Conservation (phyloP, 2,329 filamentous ascomycete species). For the Trichoderma brevicompactum region DNA sequence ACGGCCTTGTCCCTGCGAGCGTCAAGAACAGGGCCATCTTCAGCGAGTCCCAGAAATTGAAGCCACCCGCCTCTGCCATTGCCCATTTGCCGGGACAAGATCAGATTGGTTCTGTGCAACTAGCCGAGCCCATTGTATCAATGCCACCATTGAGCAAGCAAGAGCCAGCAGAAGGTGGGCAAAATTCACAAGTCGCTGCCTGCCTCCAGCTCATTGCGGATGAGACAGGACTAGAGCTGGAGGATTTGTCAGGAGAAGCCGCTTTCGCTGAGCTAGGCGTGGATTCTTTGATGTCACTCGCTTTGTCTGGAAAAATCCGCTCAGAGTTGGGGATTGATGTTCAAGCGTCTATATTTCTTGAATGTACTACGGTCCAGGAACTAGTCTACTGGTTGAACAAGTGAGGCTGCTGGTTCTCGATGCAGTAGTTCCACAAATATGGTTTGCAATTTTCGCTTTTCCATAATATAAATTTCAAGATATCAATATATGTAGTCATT, state of each 20-base stretch:
- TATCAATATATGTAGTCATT: too few relatives aligned
- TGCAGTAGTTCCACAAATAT: too few relatives aligned
- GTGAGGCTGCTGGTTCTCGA: not conserved
- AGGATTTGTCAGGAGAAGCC: slow-evolving; percentile 60
- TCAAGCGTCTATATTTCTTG: slow-evolving; percentile 29
- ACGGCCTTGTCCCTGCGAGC: not conserved
- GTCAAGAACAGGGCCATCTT: not conserved
- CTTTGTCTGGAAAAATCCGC: slow-evolving; percentile 24
- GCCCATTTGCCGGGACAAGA: not conserved
- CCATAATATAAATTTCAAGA: too few relatives aligned
- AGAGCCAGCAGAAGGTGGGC: not conserved
- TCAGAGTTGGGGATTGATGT: slow-evolving; percentile 28
- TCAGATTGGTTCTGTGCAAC: not conserved
- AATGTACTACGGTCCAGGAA: slow-evolving; percentile 28
- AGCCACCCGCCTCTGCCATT: not conserved
- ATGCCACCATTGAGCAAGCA: not conserved
- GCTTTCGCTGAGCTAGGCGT: slow-evolving; percentile 61
- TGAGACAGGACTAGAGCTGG: slow-evolving; percentile 57
- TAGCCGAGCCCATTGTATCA: not conserved
- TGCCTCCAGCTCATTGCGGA: slow-evolving; percentile 50
- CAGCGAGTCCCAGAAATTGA: not conserved
- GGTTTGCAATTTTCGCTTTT: too few relatives aligned
- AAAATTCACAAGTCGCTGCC: not conserved
- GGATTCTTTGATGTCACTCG: slow-evolving; percentile 62
- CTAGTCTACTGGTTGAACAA: not conserved